Percentiles rank a stretch among this genome's conserved stretches.
These are phyloP conservation scores for Polychaeton citri DNA, from an alignment of 2,329 filamentous ascomycete species.

Conservation along the genomic window DNA sequence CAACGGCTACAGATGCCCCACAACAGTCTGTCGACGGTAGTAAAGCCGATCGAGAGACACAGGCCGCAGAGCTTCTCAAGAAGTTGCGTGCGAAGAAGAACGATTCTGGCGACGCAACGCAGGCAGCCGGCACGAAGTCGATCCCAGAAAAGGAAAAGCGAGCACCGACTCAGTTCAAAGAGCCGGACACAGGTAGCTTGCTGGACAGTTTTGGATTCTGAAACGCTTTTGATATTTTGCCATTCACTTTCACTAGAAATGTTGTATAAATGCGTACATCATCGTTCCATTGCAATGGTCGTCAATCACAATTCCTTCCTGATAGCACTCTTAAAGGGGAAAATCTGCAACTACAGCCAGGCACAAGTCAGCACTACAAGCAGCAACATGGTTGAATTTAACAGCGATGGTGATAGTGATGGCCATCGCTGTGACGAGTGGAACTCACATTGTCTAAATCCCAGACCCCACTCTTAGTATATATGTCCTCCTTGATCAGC, in stretches of 20 bases:
- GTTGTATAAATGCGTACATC: too few species aligned
- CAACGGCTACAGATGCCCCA: constrained; percentile 11
- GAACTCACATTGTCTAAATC: constrained; percentile 39
- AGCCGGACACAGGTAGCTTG: constrained; percentile 80
- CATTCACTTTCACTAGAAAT: too few species aligned
- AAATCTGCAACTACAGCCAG: constrained; percentile 26
- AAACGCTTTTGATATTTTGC: constrained; percentile 3
- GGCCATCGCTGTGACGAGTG: background rate
- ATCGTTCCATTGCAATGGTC: too few species aligned
- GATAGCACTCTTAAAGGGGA: constrained; percentile 35
- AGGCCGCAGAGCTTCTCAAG: constrained; percentile 23
- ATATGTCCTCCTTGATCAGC: constrained; percentile 58
- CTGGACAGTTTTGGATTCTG: constrained; percentile 90
- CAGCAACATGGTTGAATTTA: background rate
- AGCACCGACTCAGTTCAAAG: constrained; percentile 68
- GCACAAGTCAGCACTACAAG: background rate
- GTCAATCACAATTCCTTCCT: constrained; percentile 26
- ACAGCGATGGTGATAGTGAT: background rate
- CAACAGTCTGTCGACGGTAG: too few species aligned
- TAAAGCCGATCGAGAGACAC: constrained; percentile 14
- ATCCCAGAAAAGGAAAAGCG: constrained; percentile 34
- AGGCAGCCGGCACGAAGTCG: constrained; percentile 8
- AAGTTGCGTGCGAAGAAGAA: constrained; percentile 28
- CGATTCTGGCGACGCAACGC: constrained; percentile 5
- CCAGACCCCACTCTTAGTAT: constrained; percentile 62